Evolutionary conservation across 257 asterid genomes (phyloP), one percentile per base, ranked within the genome.

Genomic region (Scutellaria baicalensis): DNA sequence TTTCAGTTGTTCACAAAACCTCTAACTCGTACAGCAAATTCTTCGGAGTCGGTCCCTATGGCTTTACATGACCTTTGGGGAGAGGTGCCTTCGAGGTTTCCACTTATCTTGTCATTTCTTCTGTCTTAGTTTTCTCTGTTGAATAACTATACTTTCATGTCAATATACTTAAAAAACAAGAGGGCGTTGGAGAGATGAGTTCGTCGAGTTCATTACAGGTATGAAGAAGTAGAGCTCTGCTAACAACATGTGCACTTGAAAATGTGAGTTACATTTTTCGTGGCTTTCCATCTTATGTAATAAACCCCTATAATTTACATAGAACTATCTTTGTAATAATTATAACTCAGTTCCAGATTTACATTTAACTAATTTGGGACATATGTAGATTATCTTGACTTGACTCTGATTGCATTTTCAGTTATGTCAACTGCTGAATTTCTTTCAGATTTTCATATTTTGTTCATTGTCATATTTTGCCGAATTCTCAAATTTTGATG

Each of bases 61-160:
- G 33, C 55, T 21, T 11, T 14, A 31, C 21, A 18, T 10, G 35
- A 21, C 10, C 66, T 16, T 27, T 44, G 39, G 16, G 54, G 42
- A 43, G 43, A 31, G 17, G n/a, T 27, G 21, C 4, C 1, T 16
- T 70, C 45, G 49, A 61, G 64, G 51, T 27, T 61, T 10, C 66
- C 55, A 51, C 64, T 66, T 44, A 13, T 64, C 70, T 51, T 62
- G 73, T 57, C 67, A 49, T 66, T 40, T 67, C 58, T 74, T 45
- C 59, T 60, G 38, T 16, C 52, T 63, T 61, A 51, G 31, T 10
- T n/a, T 52, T 40, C 21, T 35, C 4, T 27, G 27, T 44, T n/a
- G 47, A 20, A 27, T 2, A 56, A 31, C 23, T 47, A 51, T 31
- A 49, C 43, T 43, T 60, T 69, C 67, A 69, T 57, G 58, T 69